These are phyloP conservation scores for Yarrowia phangngaensis DNA, from an alignment of 805 yeast species.

Conservation along the genomic window DNA sequence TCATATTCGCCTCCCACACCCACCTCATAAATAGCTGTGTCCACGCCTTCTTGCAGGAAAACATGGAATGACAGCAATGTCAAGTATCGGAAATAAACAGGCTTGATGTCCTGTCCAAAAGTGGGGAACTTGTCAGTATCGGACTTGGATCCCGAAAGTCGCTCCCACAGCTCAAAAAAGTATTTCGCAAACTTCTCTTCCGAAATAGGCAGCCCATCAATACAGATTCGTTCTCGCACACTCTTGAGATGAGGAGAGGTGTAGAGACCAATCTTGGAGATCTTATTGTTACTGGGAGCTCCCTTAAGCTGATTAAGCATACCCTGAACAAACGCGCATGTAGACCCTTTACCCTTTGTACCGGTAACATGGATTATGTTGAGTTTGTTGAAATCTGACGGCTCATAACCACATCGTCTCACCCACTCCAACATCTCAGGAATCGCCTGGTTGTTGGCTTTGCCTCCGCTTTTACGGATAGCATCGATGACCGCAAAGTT, in stretches of 20 bases:
- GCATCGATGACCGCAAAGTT: constrained; percentile 89
- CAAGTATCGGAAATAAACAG: constrained; percentile 88
- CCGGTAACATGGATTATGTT: constrained; percentile 93
- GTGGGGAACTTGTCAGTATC: constrained; percentile 61
- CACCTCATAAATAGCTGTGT: constrained; percentile 92
- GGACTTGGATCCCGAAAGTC: constrained; percentile 56
- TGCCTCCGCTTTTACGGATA: constrained; percentile 68
- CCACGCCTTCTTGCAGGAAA: constrained; percentile 82
- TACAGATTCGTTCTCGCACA: constrained; percentile 85
- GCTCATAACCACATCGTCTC: constrained; percentile 61
- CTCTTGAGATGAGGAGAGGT: constrained; percentile 94
- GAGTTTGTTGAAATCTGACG: constrained; percentile 64
- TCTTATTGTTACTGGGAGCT: constrained; percentile 27
- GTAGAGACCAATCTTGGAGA: constrained; percentile 78
- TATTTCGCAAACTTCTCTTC: constrained; percentile 79
- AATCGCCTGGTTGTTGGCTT: constrained; percentile 54
- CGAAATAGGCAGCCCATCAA: constrained; percentile 79
- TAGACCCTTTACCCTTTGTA: constrained; percentile 97
- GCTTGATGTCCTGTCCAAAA: constrained; percentile 69
- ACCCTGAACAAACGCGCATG: constrained; percentile 88
- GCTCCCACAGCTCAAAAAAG: constrained; percentile 93
- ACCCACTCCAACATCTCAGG: constrained; percentile 85
- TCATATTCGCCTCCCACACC: constrained; percentile 98
- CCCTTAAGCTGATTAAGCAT: constrained; percentile 61
- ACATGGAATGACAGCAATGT: constrained; percentile 89